Evolutionary conservation across 2,329 filamentous ascomycete species (phyloP).

Genomic region (Zasmidium citrigriseum): DNA sequence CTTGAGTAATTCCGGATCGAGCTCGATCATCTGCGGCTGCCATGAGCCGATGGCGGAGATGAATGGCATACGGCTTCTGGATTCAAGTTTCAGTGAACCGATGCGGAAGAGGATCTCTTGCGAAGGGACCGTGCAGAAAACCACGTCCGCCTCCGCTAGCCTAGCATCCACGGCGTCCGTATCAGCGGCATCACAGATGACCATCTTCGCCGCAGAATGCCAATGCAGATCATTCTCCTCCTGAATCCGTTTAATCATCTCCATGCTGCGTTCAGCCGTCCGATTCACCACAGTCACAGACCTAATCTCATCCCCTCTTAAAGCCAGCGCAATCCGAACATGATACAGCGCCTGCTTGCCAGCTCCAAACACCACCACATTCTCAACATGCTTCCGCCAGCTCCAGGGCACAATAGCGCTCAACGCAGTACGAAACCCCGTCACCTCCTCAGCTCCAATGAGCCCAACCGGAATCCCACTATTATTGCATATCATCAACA

Average conservation of each 20-base stretch:
- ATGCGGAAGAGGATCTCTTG: constrained; percentile 46
- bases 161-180: constrained; percentile 24
- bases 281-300: constrained; percentile 32
- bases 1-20: constrained; percentile 48
- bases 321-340: constrained; percentile 45
- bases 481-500: constrained; percentile 12
- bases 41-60: constrained; percentile 35
- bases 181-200: constrained; percentile 1
- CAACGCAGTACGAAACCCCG: constrained; percentile 78
- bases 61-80: constrained; percentile 22
- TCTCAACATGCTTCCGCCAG: constrained; percentile 24
- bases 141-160: constrained; percentile 41
- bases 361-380: constrained; percentile 50
- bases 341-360: constrained; percentile 55
- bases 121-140: constrained; percentile 54
- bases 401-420: constrained; percentile 63
- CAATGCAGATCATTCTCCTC: constrained; percentile 4
- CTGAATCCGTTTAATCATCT: constrained; percentile 8
- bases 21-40: constrained; percentile 48
- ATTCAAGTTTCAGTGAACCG: constrained; percentile 32
- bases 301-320: constrained; percentile 36
- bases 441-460: constrained; percentile 71
- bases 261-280: constrained; percentile 9
- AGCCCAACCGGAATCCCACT: constrained; percentile 9
- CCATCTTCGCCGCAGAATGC: constrained; percentile 6